Conservation (phyloP, 352 stramenopile species). For the Thraustochytrium striatum region DNA sequence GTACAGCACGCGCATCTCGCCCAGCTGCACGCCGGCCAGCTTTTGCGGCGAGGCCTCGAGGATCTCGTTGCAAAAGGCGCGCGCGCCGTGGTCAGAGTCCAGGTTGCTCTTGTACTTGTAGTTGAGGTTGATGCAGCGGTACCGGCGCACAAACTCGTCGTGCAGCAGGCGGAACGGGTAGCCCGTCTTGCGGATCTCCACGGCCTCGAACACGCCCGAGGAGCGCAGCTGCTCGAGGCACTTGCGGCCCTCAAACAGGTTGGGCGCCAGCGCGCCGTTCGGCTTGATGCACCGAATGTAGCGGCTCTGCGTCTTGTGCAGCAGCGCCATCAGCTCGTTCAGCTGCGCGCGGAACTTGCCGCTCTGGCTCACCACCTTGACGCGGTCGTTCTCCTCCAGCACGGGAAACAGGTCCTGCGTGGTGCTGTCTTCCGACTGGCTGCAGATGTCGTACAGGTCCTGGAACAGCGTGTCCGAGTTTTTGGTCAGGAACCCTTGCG, state of each 20-base stretch:
- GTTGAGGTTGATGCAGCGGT: slow-evolving; percentile 50
- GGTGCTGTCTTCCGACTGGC: slow-evolving; percentile 51
- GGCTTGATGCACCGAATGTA: slow-evolving; percentile 98
- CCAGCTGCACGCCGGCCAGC: slow-evolving; percentile 45
- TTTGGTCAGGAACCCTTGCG: slow-evolving; percentile 90
- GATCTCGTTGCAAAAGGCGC: slow-evolving; percentile 19
- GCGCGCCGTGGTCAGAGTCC: not conserved
- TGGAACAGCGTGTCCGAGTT: slow-evolving; percentile 94
- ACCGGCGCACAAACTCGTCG: slow-evolving; percentile 55
- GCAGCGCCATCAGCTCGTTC: slow-evolving; percentile 80
- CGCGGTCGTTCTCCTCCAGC: slow-evolving; percentile 65
- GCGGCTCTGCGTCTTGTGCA: slow-evolving; percentile 86
- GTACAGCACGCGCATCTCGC: slow-evolving; percentile 48
- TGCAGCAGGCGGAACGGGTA: slow-evolving; percentile 95
- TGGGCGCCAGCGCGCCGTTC: slow-evolving; percentile 86
- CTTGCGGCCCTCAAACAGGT: slow-evolving; percentile 79
- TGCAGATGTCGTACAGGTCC: slow-evolving; percentile 66
- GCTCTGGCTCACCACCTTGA: slow-evolving; percentile 71
- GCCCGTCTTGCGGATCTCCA: slow-evolving; percentile 92
- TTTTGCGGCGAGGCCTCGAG: slow-evolving; percentile 35
- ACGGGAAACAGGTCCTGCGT: slow-evolving; percentile 56
- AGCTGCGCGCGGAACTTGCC: slow-evolving; percentile 86
- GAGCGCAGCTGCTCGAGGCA: slow-evolving; percentile 91
- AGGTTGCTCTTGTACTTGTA: slow-evolving; percentile 1
- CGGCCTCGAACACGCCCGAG: slow-evolving; percentile 95